phyloP scores from a whole-genome alignment of 192 early-diverging fungal species.

The Backusella australiensis region DNA sequence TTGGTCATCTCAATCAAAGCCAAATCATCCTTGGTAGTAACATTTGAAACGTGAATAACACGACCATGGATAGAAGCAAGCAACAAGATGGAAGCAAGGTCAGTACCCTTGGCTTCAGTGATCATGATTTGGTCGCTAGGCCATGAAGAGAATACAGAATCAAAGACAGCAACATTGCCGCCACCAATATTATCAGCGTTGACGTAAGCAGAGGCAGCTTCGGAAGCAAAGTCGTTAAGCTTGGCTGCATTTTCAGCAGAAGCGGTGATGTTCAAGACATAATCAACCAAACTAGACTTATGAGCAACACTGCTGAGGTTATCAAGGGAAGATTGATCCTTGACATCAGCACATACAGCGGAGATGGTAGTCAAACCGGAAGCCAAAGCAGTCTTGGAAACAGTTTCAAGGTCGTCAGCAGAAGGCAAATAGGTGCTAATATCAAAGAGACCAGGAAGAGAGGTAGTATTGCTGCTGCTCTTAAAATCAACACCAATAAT shows the following conservation, averaged over 20 bases:
- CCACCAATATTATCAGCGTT: slow-evolving; percentile 53
- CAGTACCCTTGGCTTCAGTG: slow-evolving; percentile 81
- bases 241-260: slow-evolving; percentile 59
- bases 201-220: slow-evolving; percentile 58
- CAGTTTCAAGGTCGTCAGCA: slow-evolving; percentile 54
- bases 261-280: slow-evolving; percentile 66
- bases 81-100: slow-evolving; percentile 86
- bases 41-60: slow-evolving; percentile 84
- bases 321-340: slow-evolving; percentile 40
- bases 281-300: slow-evolving; percentile 70
- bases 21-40: slow-evolving; percentile 81
- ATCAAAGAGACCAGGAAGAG: slow-evolving; percentile 88
- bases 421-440: slow-evolving; percentile 65
- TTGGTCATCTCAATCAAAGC: slow-evolving; percentile 83
- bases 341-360: slow-evolving; percentile 52
- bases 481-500: slow-evolving; percentile 87
- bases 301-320: slow-evolving; percentile 52
- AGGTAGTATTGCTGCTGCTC: slow-evolving; percentile 78
- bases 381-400: slow-evolving; percentile 71
- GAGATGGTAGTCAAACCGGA: slow-evolving; percentile 85
- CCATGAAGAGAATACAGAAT: slow-evolving; percentile 81
- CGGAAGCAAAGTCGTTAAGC: slow-evolving; percentile 39
- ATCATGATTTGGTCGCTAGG: slow-evolving; percentile 69
- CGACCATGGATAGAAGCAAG: slow-evolving; percentile 81
- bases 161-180: slow-evolving; percentile 59